These are phyloP conservation scores for Tephrocybe sp. DNA, from an alignment of 768 basidiomycete genomes.

Conservation along the genomic window DNA sequence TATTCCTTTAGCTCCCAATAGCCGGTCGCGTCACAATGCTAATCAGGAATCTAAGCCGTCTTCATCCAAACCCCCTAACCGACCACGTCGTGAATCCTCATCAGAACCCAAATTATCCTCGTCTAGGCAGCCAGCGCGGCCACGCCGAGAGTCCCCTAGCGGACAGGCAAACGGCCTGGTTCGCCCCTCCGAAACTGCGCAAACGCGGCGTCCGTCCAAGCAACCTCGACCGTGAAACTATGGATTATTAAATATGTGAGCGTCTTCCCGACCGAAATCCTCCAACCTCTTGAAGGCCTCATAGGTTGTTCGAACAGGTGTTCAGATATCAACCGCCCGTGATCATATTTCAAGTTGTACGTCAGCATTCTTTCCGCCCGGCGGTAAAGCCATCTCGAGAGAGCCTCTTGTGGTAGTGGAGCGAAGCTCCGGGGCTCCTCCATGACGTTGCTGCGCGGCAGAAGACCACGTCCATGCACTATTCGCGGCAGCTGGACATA, in stretches of 20 bases:
- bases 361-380: no score
- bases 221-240: slow-evolving; percentile 1
- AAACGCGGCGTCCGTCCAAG: not conserved
- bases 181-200: not conserved
- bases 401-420: no score
- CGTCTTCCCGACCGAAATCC: not conserved
- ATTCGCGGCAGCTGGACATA: no score
- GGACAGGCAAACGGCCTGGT: slow-evolving; percentile 2
- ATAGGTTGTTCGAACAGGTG: no score
- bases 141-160: slow-evolving; percentile 4
- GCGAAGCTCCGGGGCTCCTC: no score
- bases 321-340: no score
- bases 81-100: slow-evolving; percentile 15
- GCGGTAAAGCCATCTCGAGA: no score
- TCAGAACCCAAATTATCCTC: not conserved
- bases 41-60: slow-evolving; percentile 23
- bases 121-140: not conserved
- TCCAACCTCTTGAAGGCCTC: no score
- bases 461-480: no score
- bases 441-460: no score
- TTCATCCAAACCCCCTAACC: slow-evolving; percentile 19
- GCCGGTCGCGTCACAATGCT: slow-evolving; percentile 19
- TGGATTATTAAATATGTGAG: not conserved
- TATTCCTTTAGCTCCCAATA: slow-evolving; percentile 14
- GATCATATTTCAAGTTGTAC: no score